Conservation (phyloP, 2,329 filamentous ascomycete species). For the Cercospora nicotianae region DNA sequence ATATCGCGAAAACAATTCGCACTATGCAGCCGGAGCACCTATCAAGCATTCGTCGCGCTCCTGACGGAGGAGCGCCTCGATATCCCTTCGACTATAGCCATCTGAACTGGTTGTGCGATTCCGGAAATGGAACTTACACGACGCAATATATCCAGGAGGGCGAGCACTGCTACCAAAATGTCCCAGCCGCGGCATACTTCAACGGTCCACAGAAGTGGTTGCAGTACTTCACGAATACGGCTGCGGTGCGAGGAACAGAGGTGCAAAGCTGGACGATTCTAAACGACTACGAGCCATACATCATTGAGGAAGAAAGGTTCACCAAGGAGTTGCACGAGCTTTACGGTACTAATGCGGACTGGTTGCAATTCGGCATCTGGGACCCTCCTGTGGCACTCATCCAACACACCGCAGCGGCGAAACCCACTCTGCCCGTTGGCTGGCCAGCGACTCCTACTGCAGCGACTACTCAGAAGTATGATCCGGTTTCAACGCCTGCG, state of each 20-base stretch:
- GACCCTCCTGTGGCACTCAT: conserved; percentile 27
- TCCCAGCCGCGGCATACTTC: conserved; percentile 31
- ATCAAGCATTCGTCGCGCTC: conserved; percentile 23
- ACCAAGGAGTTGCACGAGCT: conserved; percentile 1
- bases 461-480: background rate
- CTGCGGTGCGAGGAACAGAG: background rate
- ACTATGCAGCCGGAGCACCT: conserved; percentile 26
- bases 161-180: conserved; percentile 31
- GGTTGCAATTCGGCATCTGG: conserved; percentile 12
- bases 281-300: conserved; percentile 30
- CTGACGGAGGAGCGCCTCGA: conserved; percentile 19
- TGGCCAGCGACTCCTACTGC: conserved; percentile 36
- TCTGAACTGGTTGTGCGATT: conserved; percentile 30
- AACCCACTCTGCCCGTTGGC: conserved; percentile 59
- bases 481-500: background rate
- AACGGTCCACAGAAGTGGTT: conserved; percentile 10
- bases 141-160: conserved; percentile 18
- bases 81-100: conserved; percentile 29
- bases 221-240: background rate
- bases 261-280: conserved; percentile 19
- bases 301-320: conserved; percentile 18
- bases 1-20: conserved; percentile 26
- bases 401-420: conserved; percentile 8
- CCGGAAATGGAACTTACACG: conserved; percentile 19
- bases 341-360: background rate